Evolutionary conservation across 106 monocot genomes (phyloP).

Genomic region (Xerophyta viscosa): DNA sequence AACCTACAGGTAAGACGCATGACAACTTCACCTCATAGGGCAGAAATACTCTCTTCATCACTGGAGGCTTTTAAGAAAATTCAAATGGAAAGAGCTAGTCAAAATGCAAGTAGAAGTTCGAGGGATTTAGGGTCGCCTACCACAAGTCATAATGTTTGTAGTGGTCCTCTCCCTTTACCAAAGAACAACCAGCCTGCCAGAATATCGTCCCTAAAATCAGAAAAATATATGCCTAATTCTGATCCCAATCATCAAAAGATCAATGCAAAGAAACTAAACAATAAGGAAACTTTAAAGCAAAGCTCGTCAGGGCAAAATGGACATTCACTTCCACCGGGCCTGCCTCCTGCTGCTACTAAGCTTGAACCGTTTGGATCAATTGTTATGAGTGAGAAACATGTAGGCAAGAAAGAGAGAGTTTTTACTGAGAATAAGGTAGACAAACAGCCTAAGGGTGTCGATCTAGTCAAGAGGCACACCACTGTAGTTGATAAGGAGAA

Average conservation of each 20-base stretch:
- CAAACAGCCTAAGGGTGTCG: slow-evolving; percentile 26
- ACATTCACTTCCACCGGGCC: slow-evolving; percentile 10
- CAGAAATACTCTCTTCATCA: slow-evolving; percentile 94
- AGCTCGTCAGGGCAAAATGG: slow-evolving; percentile 10
- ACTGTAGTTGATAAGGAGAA: slow-evolving; percentile 39
- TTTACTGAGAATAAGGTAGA: slow-evolving; percentile 38
- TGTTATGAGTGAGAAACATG: slow-evolving; percentile 41
- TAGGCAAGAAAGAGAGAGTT: slow-evolving; percentile 36
- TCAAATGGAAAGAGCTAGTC: slow-evolving; percentile 52
- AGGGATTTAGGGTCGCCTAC: slow-evolving; percentile 14
- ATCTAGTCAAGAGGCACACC: slow-evolving; percentile 27
- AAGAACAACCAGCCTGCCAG: slow-evolving; percentile 9
- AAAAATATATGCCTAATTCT: slow-evolving; percentile 14
- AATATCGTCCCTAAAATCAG: slow-evolving; percentile 12
- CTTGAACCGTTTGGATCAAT: slow-evolving; percentile 36
- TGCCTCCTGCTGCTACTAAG: slow-evolving; percentile 16
- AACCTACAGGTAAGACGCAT: slow-evolving; percentile 76
- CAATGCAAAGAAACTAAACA: slow-evolving; percentile 20
- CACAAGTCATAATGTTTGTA: background rate
- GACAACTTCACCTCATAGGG: slow-evolving; percentile 87
- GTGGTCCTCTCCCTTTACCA: slow-evolving; percentile 8
- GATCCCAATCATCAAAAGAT: slow-evolving; percentile 23
- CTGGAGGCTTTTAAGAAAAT: slow-evolving; percentile 96
- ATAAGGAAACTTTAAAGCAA: too few species aligned
- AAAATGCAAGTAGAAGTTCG: slow-evolving; percentile 22